Base-by-base conservation (phyloP, 192 early-diverging fungal genomes). In the Lobulomyces angularis region DNA sequence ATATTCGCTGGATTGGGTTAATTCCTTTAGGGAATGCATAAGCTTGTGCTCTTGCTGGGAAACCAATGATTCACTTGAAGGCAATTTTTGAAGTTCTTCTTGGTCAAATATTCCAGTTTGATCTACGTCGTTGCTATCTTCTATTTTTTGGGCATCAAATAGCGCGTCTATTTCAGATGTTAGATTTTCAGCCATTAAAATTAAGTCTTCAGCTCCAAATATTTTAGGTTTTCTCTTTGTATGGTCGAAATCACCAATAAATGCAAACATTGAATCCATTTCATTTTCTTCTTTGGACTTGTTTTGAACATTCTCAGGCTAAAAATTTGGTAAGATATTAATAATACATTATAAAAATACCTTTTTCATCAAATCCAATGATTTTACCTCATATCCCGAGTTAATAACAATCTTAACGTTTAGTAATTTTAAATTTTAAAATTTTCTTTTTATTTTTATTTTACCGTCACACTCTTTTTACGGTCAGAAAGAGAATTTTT, bases 171-270 rank as follows among this genome's bases (percentile, higher is more conserved):
- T 65, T 12, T 65, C 62, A 3, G 52, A 43, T 8, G 45, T 58
- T 8, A 65, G 20, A 9, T 38, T 44, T 9, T 45, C 62, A 5
- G 59, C 59, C 47, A 65, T 58, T 32, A 48, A 26, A 8, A 42
- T 45, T 7, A 65, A 36, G 3, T 38, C 36, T 14, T 58, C 60
- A 19, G 48, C 55, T 0, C 50, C 59, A 6, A 30, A 12, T 24
- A 53, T 45, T n/a, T 30, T 31, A 1, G 42, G 33, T 7, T 21
- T 17, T 25, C 29, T 27, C 27, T 54, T 45, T 26, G 27, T 19
- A 8, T 49, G 27, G 26, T 68, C 52, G 42, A 65, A 67, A 17
- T 67, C 65, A n/a, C 59, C 65, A 12, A 67, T 40, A 33, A 67
- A 67, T 1, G 65, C 48, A 33, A 67, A 67, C 8, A 67, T 25